A percentile compares a stretch with the other conserved stretches of the same genome.
phyloP scores from a whole-genome alignment of 2,329 filamentous ascomycete genomes.

The Claviceps spartinae region DNA sequence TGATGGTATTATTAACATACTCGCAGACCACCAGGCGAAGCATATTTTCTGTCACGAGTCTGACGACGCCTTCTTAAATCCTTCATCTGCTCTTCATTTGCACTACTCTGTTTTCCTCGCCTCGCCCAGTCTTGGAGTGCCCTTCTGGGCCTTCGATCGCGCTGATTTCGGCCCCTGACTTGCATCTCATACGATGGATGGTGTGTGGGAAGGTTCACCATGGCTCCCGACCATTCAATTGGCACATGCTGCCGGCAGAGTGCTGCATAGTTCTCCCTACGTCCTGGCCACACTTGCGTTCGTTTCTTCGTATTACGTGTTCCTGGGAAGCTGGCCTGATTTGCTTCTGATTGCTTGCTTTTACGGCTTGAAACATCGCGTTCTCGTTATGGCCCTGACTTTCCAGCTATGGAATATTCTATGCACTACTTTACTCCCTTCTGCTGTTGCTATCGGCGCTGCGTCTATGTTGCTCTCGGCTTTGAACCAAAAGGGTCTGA shows the following conservation, averaged over 20 bases:
- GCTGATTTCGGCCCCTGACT: neutral
- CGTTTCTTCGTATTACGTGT: constrained; percentile 9
- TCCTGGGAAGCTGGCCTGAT: constrained; percentile 13
- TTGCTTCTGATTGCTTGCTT: constrained; percentile 4
- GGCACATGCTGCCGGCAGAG: constrained; percentile 10
- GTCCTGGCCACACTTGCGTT: neutral
- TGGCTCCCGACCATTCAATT: constrained; percentile 9
- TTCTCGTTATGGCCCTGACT: neutral
- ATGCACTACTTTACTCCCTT: neutral
- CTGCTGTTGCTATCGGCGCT: neutral
- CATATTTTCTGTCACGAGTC: neutral
- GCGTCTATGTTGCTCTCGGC: neutral
- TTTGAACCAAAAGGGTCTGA: neutral
- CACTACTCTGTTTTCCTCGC: neutral
- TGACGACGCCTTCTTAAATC: neutral
- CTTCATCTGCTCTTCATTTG: neutral
- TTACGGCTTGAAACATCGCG: constrained; percentile 1
- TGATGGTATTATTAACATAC: neutral
- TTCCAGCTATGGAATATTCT: neutral
- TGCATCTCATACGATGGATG: constrained; percentile 12
- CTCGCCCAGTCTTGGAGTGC: no score
- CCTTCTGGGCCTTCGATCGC: neutral
- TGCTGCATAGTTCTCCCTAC: neutral
- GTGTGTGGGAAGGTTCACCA: constrained; percentile 13
- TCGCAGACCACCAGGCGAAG: neutral